Evolutionary conservation across 2,329 filamentous ascomycete species (phyloP), one percentile per base, ranked within the genome.

Genomic region (Pseudocercospora pini-densiflorae): DNA sequence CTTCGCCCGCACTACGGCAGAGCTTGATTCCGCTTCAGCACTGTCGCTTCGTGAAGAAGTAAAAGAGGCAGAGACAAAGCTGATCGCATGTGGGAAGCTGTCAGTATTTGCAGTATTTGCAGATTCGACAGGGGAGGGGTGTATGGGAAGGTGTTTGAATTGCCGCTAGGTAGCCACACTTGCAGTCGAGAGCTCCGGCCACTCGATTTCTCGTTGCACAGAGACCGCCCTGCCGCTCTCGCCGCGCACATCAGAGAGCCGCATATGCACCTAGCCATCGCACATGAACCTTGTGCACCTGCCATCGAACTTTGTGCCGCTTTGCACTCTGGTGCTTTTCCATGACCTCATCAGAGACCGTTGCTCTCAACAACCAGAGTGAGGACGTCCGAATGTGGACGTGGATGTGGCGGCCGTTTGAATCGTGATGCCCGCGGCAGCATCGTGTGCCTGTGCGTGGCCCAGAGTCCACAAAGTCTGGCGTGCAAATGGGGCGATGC

Each of bases 261-360:
- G 63, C 65, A 65, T 54, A 66, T 65, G 68, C 68, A 59, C 58
- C 65, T 64, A 66, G 63, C 65, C 61, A 61, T 27, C 33, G 36
- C 45, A 61, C 59, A 61, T 59, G 47, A 66, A 68, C 58, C 62
- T 68, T 70, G 68, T 68, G 40, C 59, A 49, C 64, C 66, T 64
- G 67, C 68, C 62, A 66, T 67, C 65, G 62, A 64, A 67, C 58
- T 63, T 49, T 66, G 64, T 68, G 47, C 66, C 51, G 51, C 51
- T 55, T 31, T 14, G 24, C 21, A 24, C 21, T 51, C 23, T 16
- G 19, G 1, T 21, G 24, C 51, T 33, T n/a, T 4, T 55, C 51
- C 23, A 55, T 24, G 27, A 55, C 27, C 10, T 33, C 51, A 55
- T 55, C 51, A 31, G 24, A 12, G 27, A 31, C 23, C 27, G 51